Base-by-base conservation (phyloP, 768 basidiomycete species). In the Leccinum pellstonianum region DNA sequence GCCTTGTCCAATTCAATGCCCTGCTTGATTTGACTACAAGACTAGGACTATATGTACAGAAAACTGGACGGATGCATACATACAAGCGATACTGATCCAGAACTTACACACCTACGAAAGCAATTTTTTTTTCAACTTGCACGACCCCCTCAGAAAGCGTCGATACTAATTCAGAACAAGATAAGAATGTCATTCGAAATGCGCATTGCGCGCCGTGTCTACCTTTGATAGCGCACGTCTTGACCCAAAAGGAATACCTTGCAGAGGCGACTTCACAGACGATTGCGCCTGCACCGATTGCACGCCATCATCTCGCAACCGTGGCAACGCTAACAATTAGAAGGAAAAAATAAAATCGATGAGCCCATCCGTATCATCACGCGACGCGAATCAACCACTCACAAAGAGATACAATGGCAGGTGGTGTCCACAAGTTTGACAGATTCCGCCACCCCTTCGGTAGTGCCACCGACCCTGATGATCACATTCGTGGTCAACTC, bases 401-500 rank as follows among this genome's bases (percentile, higher is more conserved):
- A 87, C 86, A 66, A 81, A 70, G 46, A 88, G 70, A 69, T 76
- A 87, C 1, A 69, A 14, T 0, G 72, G 77, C 9, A 86, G 65
- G 53, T 71, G 55, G 51, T 68, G 57, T 14, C 71, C 66, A 60
- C 85, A 86, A 57, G 68, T 75, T 54, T 84, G 78, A 54, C 85
- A 86, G 10, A 27, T 52, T 5, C 79, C 81, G 0, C 75, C 77
- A 0, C 83, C 83, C 2, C 67, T 1, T 0, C 77, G 73, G 41
- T 78, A 77, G 25, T 64, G 70, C 84, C 86, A 87, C 0, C n/a
- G 52, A 50, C 70, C 72, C 3, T 78, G 73, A 4, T 78, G 73
- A 11, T 60, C 17, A 58, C 87, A 89, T 3, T 84, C 78, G 65
- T 88, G 88, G 59, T 83, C 79, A 5, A 74, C 70, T 9, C 83